Base-by-base conservation (phyloP, 208 protist species). In the Wallacemonas sp. region DNA sequence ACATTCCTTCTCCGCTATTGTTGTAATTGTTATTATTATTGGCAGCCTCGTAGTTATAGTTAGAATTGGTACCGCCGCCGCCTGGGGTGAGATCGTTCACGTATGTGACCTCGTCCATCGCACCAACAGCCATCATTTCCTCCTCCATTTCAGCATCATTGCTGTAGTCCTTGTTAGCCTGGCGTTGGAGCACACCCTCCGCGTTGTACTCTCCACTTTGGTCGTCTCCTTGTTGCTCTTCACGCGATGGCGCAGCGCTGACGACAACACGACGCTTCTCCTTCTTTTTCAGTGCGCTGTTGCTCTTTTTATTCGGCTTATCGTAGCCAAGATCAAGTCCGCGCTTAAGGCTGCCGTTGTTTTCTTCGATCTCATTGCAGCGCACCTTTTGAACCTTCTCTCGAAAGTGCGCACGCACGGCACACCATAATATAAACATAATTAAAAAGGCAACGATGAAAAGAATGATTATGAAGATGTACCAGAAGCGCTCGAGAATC, bases 381-480 rank as follows among this genome's bases (percentile, higher is more conserved):
- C 78, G 72, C 15, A 51, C 67, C 21, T 28, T 42, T 65, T 84
- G 79, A 2, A 68, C 67, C 9, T 53, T 49, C 24, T 77, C 62
- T 26, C 70, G 68, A 41, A 85, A 85, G 68, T 85, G 75, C 33
- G 53, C 72, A 21, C 70, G 49, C 2, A 85, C 64, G 9, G 46
- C 53, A 27, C 73, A 45, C 33, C 59, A 75, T 11, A 85, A 58
- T 22, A 70, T 39, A 15, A 78, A 5, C 8, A 78, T 53, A 22
- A 82, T 58, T 2, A 75, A 21, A 12, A 72, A 15, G 41, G 80
- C 54, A 2, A 24, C 69, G 26, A 72, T 4, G 27, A 85, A 72
- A 38, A 85, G 51, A 26, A 81, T 69, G 27, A 80, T 75, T 44
- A 85, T 80, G 21, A 67, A 65, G 2, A 85, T 63, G 54, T 65